Conservation (phyloP, 1,284 basidiomycete species). For the Meripilus lineatus region DNA sequence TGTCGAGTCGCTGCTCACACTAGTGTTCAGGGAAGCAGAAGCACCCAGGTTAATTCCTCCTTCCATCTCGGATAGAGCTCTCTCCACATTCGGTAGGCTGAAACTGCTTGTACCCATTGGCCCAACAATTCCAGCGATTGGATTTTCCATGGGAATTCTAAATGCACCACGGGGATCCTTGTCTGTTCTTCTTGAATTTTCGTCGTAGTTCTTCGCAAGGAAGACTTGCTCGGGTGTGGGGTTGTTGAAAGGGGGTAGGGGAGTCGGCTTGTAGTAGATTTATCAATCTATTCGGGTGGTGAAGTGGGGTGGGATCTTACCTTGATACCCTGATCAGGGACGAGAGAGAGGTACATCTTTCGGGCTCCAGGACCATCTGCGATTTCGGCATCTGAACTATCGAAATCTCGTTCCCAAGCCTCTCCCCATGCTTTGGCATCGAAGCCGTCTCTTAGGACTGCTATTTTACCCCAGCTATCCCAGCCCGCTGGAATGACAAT, state of each 20-base stretch:
- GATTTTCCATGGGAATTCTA: conserved; percentile 61
- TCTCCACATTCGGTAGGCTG: conserved; percentile 80
- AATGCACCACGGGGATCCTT: conserved; percentile 86
- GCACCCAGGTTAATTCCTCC: conserved; percentile 33
- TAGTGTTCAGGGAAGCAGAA: conserved; percentile 20
- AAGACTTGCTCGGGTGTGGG: conserved; percentile 84
- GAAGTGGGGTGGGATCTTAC: conserved; percentile 32
- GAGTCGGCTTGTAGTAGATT: conserved; percentile 45
- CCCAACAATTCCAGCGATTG: conserved; percentile 73
- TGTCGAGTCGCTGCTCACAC: conserved; percentile 18
- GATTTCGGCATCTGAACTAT: conserved; percentile 33
- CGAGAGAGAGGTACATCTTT: conserved; percentile 55
- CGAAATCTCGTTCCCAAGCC: conserved; percentile 76
- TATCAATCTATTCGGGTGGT: not conserved
- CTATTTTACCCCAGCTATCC: conserved; percentile 98
- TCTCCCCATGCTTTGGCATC: conserved; percentile 78
- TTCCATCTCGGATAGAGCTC: conserved; percentile 84
- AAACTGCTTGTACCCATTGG: conserved; percentile 83
- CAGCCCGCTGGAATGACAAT: conserved; percentile 93
- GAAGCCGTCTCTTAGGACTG: conserved; percentile 87
- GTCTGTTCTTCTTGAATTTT: conserved; percentile 83
- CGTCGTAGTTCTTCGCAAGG: conserved; percentile 83
- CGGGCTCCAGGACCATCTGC: conserved; percentile 48
- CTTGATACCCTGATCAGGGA: conserved; percentile 69
- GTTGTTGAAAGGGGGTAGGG: conserved; percentile 70